A percentile compares a stretch with the other conserved stretches of the same genome.
These are phyloP conservation scores for Jatropha curcas DNA, from an alignment of 345 rosid genomes.

Conservation along the genomic window DNA sequence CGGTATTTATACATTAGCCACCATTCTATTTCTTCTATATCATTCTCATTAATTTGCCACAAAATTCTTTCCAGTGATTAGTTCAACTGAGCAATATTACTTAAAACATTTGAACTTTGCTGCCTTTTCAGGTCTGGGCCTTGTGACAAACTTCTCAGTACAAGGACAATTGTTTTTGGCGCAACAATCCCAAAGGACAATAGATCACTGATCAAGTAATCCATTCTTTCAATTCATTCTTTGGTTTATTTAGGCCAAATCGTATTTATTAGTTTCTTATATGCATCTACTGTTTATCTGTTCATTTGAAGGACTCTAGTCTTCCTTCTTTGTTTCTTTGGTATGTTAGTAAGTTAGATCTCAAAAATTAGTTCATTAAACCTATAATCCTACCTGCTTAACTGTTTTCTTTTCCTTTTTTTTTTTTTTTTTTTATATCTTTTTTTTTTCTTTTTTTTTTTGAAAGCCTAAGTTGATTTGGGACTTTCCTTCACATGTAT, in stretches of 20 bases:
- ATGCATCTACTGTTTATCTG: background rate
- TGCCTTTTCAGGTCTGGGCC: conserved; percentile 80
- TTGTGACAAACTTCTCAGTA: conserved; percentile 89
- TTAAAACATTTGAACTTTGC: conserved; percentile 1
- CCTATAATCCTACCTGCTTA: too few relatives aligned
- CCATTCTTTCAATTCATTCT: conserved; percentile 12
- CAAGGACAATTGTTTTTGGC: conserved; percentile 86
- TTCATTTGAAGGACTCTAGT: background rate
- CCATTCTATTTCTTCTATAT: background rate
- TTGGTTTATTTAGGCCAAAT: background rate
- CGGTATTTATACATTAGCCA: background rate
- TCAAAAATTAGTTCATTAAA: too few relatives aligned
- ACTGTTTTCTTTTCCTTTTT: too few relatives aligned
- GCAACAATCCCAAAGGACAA: conserved; percentile 98
- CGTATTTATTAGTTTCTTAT: background rate
- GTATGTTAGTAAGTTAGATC: too few relatives aligned
- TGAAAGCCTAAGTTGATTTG: background rate
- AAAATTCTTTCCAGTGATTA: background rate
- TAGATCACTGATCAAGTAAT: conserved; percentile 98
- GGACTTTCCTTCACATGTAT: background rate
- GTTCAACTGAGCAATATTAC: conserved; percentile 2
- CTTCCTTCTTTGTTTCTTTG: background rate
- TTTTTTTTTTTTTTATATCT: background rate
- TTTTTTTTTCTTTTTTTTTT: background rate
- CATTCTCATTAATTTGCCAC: conserved; percentile 6